Conservation (phyloP, 2,329 filamentous ascomycete genomes). For the Fusarium sublunatum region DNA sequence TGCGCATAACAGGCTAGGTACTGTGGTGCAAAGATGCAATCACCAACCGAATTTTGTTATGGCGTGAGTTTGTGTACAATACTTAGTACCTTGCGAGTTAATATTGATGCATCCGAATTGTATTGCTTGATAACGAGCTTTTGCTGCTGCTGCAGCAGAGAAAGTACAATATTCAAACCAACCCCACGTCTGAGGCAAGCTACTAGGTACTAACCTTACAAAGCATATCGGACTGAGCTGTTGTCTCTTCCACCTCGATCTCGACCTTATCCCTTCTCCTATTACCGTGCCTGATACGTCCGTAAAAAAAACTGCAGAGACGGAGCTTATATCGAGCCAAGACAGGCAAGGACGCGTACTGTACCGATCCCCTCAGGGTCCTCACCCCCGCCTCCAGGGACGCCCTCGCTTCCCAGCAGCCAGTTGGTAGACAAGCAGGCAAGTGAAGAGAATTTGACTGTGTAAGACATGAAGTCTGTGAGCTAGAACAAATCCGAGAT, state of each 20-base stretch:
- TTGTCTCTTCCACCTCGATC: constrained; percentile 6
- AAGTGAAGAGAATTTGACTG: constrained; percentile 4
- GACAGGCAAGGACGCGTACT: constrained; percentile 5
- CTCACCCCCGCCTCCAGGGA: constrained; percentile 14
- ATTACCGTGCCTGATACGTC: constrained; percentile 2
- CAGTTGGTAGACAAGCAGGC: constrained; percentile 24
- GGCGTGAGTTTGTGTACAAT: constrained; percentile 10
- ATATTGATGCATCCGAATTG: constrained; percentile 10
- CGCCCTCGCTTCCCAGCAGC: constrained; percentile 24
- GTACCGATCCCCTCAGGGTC: constrained; percentile 26
- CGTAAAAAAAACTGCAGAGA: background rate
- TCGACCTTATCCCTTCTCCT: background rate
- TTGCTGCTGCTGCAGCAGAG: constrained; percentile 4
- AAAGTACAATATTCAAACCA: constrained; percentile 4
- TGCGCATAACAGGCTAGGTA: background rate
- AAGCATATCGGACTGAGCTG: constrained; percentile 1
- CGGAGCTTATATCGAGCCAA: constrained; percentile 7
- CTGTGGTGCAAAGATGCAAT: constrained; percentile 20
- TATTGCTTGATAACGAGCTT: constrained; percentile 25
- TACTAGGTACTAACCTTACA: background rate
- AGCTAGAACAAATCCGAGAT: constrained; percentile 6
- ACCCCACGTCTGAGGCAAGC: constrained; percentile 27
- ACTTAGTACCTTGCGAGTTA: constrained; percentile 2
- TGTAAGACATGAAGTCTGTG: constrained; percentile 22
- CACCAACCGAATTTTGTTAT: constrained; percentile 18